Percentiles rank a stretch among this genome's conserved stretches.
Conservation (phyloP, 371 early-diverging fungal genomes). For the Actinomucor elegans region DNA sequence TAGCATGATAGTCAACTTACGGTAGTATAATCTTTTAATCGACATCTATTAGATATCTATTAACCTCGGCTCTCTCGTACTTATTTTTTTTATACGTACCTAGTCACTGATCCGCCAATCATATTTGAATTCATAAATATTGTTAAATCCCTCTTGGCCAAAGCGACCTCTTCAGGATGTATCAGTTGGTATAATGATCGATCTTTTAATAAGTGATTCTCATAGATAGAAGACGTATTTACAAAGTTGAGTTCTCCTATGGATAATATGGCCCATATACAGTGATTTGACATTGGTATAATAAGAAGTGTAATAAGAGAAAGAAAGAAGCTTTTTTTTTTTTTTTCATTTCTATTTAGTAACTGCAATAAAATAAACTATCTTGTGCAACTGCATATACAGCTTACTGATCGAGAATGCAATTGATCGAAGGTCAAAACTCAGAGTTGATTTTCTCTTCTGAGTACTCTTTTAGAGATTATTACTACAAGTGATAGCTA, state of each 20-base stretch:
- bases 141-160: constrained; percentile 54
- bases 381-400: too few relatives aligned
- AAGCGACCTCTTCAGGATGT: constrained; percentile 58
- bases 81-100: too few relatives aligned
- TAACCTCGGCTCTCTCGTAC: too few relatives aligned
- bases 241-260: constrained; percentile 24
- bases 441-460: too few relatives aligned
- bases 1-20: constrained; percentile 7
- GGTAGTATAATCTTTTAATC: constrained; percentile 18
- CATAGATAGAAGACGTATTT: constrained; percentile 24
- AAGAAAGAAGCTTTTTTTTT: too few relatives aligned
- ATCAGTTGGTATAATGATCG: constrained; percentile 58
- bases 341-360: too few relatives aligned
- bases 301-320: background rate
- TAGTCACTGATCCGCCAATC: constrained; percentile 58
- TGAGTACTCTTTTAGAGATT: too few relatives aligned
- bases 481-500: too few relatives aligned
- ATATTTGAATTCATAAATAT: constrained; percentile 48
- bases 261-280: constrained; percentile 41
- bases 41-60: constrained; percentile 21
- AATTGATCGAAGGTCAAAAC: constrained; percentile 19
- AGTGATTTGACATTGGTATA: constrained; percentile 8
- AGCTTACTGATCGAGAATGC: constrained; percentile 10
- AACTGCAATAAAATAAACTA: too few relatives aligned
- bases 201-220: constrained; percentile 20